Conservation (phyloP, 2,329 filamentous ascomycete species). For the Penicillium sp. region DNA sequence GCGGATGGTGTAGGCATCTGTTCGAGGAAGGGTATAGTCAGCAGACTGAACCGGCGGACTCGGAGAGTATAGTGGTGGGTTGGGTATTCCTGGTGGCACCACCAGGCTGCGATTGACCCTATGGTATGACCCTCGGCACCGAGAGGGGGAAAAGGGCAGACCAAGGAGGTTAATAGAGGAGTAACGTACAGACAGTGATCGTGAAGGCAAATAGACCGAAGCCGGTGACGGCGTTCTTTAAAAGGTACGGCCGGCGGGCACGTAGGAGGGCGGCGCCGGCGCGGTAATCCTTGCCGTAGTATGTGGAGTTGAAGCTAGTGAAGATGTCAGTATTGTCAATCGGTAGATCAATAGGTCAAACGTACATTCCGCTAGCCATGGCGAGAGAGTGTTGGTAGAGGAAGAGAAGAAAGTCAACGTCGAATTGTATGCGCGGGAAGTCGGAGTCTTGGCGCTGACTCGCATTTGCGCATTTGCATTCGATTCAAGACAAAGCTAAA, state of each 20-base stretch:
- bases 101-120: neutral
- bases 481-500: neutral
- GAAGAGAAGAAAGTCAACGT: constrained; percentile 9
- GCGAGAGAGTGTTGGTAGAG: constrained; percentile 4
- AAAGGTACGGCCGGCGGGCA: constrained; percentile 82
- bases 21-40: neutral
- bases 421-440: constrained; percentile 12
- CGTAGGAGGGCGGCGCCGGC: constrained; percentile 86
- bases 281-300: constrained; percentile 84
- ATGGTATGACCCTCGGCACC: constrained; percentile 6
- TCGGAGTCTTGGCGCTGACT: constrained; percentile 20
- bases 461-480: neutral
- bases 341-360: neutral
- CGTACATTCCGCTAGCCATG: constrained; percentile 26
- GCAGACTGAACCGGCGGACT: neutral
- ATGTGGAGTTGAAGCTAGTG: constrained; percentile 65
- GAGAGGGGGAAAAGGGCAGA: neutral
- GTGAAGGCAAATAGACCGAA: constrained; percentile 69
- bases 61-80: neutral
- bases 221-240: constrained; percentile 84
- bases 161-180: neutral
- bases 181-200: constrained; percentile 81
- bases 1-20: constrained; percentile 68
- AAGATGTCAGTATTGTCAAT: constrained; percentile 3
- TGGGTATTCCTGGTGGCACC: neutral